A percentile compares a stretch with the other conserved stretches of the same genome.
phyloP scores from a whole-genome alignment of 768 basidiomycete species.

The Leccinum rimulosum region DNA sequence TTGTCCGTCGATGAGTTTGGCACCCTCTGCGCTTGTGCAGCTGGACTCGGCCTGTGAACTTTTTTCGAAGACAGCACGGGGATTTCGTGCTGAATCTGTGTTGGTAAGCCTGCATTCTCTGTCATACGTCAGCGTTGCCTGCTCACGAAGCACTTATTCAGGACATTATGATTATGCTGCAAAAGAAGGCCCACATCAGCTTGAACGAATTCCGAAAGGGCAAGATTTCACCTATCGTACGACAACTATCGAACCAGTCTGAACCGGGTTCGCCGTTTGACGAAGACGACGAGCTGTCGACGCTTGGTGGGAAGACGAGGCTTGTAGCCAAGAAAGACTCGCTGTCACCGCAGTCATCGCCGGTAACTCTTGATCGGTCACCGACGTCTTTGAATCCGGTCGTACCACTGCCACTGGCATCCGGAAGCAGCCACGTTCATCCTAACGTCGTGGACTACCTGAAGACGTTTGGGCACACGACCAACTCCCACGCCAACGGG shows the following conservation, averaged over 20 bases:
- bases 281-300: conserved; percentile 61
- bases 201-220: conserved; percentile 64
- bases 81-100: conserved; percentile 63
- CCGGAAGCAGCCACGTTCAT: conserved; percentile 50
- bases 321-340: conserved; percentile 62
- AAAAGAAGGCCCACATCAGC: conserved; percentile 62
- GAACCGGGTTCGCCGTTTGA: conserved; percentile 44
- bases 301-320: conserved; percentile 65
- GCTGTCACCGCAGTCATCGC: conserved; percentile 45
- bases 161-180: conserved; percentile 64
- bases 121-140: neutral
- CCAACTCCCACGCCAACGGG: conserved; percentile 19
- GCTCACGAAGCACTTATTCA: conserved; percentile 26
- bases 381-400: conserved; percentile 71
- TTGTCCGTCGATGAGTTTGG: conserved; percentile 76
- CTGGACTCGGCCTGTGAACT: conserved; percentile 74
- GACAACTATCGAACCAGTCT: conserved; percentile 32
- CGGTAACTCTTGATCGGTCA: conserved; percentile 52
- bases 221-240: conserved; percentile 43
- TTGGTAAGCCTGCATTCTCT: conserved; percentile 41
- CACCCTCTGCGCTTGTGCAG: conserved; percentile 70
- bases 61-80: conserved; percentile 65
- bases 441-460: conserved; percentile 69
- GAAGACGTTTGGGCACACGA: conserved; percentile 49
- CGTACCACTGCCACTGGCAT: conserved; percentile 64